Evolutionary conservation across 768 basidiomycete genomes (phyloP).

Genomic region (Boletus pseudopeckii): DNA sequence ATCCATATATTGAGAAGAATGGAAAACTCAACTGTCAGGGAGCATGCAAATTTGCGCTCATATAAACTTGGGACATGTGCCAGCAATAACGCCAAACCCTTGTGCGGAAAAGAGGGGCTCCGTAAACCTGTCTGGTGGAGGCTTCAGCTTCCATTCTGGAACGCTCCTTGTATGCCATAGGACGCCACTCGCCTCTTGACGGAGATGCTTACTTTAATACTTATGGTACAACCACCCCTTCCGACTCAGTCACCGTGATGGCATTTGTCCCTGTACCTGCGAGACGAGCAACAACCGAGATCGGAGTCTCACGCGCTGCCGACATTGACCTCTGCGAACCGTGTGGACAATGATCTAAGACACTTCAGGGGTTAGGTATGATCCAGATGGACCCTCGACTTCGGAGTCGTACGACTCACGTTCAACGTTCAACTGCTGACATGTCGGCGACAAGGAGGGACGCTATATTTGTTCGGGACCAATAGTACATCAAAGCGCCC

Average conservation of each 20-base stretch:
- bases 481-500: constrained; percentile 6
- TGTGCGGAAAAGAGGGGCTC: constrained; percentile 11
- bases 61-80: background rate
- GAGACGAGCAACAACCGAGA: constrained; percentile 12
- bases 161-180: constrained; percentile 2
- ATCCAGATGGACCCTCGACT: too few species aligned
- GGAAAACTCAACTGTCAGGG: constrained; percentile 8
- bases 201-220: constrained; percentile 5
- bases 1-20: constrained; percentile 10
- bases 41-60: background rate
- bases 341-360: background rate
- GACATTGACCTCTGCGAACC: constrained; percentile 1
- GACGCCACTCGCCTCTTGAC: constrained; percentile 22
- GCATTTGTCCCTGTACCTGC: constrained; percentile 2
- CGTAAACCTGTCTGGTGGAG: background rate
- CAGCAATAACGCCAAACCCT: background rate
- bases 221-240: constrained; percentile 2
- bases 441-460: background rate
- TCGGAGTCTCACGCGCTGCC: constrained; percentile 22
- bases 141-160: constrained; percentile 13
- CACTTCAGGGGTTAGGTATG: background rate
- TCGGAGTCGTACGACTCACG: constrained; percentile 1
- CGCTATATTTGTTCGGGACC: constrained; percentile 5
- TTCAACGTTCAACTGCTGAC: background rate
- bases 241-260: constrained; percentile 12